Evolutionary conservation across 371 early-diverging fungal genomes (phyloP).

Genomic region (Synchytrium microbalum): DNA sequence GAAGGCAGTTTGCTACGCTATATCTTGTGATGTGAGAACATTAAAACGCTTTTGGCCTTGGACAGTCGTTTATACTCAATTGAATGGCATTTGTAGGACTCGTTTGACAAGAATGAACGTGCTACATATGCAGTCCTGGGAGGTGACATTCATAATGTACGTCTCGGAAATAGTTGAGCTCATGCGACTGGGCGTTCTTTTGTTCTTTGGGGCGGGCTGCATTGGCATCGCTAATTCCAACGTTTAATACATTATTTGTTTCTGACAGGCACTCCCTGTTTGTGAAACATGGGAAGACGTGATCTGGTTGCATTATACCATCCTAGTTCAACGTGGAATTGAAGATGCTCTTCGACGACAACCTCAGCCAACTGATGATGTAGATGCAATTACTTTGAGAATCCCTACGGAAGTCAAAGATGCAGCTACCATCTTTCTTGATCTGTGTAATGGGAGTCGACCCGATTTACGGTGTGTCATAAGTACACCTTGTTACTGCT

Average conservation of each 20-base stretch:
- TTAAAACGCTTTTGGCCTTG: background rate
- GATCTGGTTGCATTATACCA: conserved; percentile 32
- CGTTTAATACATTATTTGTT: background rate
- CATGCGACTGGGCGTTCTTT: too few relatives aligned
- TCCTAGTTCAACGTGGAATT: conserved; percentile 17
- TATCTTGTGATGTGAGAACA: conserved; percentile 36
- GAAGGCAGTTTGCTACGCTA: conserved; percentile 46
- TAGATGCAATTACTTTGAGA: conserved; percentile 3
- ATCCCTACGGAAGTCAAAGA: conserved; percentile 10
- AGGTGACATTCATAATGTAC: conserved; percentile 45
- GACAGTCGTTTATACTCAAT: background rate
- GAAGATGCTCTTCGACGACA: conserved; percentile 10
- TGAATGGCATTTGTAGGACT: conserved; percentile 15
- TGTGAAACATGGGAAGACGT: conserved; percentile 44
- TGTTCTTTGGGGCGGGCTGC: too few relatives aligned
- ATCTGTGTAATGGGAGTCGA: conserved; percentile 13
- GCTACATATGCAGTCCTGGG: conserved; percentile 47
- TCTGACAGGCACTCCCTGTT: conserved; percentile 25
- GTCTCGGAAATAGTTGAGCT: background rate
- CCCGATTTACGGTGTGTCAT: conserved; percentile 19
- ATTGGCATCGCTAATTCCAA: background rate
- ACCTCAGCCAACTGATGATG: conserved; percentile 6
- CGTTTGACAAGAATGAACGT: conserved; percentile 43
- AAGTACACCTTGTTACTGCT: conserved; percentile 1
- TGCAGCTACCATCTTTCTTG: conserved; percentile 22